Base-by-base conservation (phyloP, 2,329 filamentous ascomycete genomes). In the Rhinocladiella mackenziei region DNA sequence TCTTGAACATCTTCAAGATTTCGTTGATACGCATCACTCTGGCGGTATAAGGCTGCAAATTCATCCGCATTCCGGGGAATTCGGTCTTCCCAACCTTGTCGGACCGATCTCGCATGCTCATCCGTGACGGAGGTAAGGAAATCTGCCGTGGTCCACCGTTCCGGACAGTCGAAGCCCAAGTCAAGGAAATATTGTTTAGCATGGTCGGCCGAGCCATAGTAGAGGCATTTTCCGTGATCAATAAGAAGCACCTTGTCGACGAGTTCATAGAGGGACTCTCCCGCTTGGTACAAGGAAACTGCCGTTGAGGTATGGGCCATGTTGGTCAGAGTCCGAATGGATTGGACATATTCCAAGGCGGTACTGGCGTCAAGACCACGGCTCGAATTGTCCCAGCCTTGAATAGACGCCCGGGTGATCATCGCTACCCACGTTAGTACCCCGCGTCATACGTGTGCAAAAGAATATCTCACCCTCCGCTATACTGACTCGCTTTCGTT, bases 351-450 rank as follows among this genome's bases (percentile, higher is more conserved):
- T 56, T 86, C 82, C 28, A 87, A 65, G 0, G 85, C 85, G 0
- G 82, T 88, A 5, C 80, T 80, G 0, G 81, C 80, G 61, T 89
- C 86, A 1, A 91, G 71, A 8, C 86, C 86, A 39, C 77, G 73
- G 0, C 85, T 89, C 17, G 75, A 81, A 53, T 87, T 87, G 48
- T 84, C 87, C 86, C 86, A 92, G 48, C 81, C 83, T 60, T 86
- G 81, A 1, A 78, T 69, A 30, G 74, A 80, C 1, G 78, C 76
- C n/a, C 67, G 67, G 11, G 81, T 81, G 8, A 89, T 69, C 48
- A 83, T 75, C 54, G 86, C 86, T 64, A 92, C 86, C 14, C 15
- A 22, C 1, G 35, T 43, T 23, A 43, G 45, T 31, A 28, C 2
- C n/a, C 85, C 50, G 92, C 23, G 88, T 32, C 81, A 85, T 4